Evolutionary conservation across 2,329 filamentous ascomycete species (phyloP), one percentile per base, ranked within the genome.

Genomic region (Blastomyces emzantsi): DNA sequence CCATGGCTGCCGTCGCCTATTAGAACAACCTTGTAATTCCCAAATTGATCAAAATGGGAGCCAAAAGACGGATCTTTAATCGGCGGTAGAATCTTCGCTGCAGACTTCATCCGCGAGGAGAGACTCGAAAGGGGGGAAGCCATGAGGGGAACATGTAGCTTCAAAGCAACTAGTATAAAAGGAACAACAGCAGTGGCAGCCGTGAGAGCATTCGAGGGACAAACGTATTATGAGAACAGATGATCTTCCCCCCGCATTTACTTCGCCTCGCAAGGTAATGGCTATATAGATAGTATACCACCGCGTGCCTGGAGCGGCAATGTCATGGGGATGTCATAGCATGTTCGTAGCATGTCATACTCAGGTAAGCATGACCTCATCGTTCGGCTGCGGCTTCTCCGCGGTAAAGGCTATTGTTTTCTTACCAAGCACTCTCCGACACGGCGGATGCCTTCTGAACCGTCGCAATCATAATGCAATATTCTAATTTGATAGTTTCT

Each of bases 1-100:
- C 81, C 82, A 69, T 83, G 82, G 64, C 77, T 80, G 43, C 74
- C 77, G 66, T 80, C 79, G 0, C 78, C 79, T 11, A 81, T 72
- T 5, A 81, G 74, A 28, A 80, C 74, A 22, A 81, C 69, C 41
- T 74, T 74, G 58, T 74, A 76, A 25, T 72, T 69, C 4, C 70
- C 75, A 65, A 76, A 78, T 36, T 62, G 64, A 66, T 80, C 78
- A 55, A 80, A 80, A 62, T 75, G 70, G 17, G 74, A 68, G 4
- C 72, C 76, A 64, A 80, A 81, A 22, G 63, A 65, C 22, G 72
- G 67, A 60, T 76, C 71, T 33, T 69, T 57, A 62, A 78, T 74
- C 9, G 69, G 62, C 3, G 76, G 76, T 22, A 78, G 72, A 7
- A 74, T 73, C 52, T 70, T 72, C n/a, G 74, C 72, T 6, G 74